Evolutionary conservation across 257 asterid species (phyloP), one percentile per base, ranked within the genome.

Genomic region (Coffea canephora): DNA sequence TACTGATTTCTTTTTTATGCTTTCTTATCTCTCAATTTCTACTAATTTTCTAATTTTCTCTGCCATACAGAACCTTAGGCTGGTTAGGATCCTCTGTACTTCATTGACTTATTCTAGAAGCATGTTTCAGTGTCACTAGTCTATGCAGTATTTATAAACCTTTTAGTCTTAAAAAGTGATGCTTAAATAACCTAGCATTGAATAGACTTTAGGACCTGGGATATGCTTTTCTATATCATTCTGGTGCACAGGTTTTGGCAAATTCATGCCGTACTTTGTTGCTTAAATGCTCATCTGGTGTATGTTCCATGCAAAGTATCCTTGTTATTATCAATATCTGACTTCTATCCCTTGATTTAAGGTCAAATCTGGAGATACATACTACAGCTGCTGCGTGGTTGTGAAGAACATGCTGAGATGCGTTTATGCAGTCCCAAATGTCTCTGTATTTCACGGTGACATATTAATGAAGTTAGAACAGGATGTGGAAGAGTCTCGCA

Each of bases 311-410:
- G 21, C 18, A 23, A 64, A 45, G 46, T 62, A 39, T 7, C 31
- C 16, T 13, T 74, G 23, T 86, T 72, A 78, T 62, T 75, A 50
- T 72, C 83, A 81, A 84, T 77, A 71, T 82, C 82, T 79, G 77
- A 75, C 66, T 69, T 66, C 77, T 85, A 71, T 83, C 72, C 34
- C 73, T 87, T 68, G 81, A 78, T 77, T 85, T 36, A 75, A 95
- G 98, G 98, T 96, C 59, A 90, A 92, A 89, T 87, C 92, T 72
- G 96, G 92, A 80, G 85, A 85, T 45, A 77, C 90, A 75, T 96
- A 91, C 85, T 91, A 92, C 71, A 94, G 99, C 84, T 96, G 99
- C 87, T 96, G 99, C 79, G 92, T 89, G 83, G 91, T 91, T 82
- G 96, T 94, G 55, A 90, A 87, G 86, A 87, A 89, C 86, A 89